Evolutionary conservation across 208 protist genomes (phyloP).

Genomic region (Leishmania gerbilli): DNA sequence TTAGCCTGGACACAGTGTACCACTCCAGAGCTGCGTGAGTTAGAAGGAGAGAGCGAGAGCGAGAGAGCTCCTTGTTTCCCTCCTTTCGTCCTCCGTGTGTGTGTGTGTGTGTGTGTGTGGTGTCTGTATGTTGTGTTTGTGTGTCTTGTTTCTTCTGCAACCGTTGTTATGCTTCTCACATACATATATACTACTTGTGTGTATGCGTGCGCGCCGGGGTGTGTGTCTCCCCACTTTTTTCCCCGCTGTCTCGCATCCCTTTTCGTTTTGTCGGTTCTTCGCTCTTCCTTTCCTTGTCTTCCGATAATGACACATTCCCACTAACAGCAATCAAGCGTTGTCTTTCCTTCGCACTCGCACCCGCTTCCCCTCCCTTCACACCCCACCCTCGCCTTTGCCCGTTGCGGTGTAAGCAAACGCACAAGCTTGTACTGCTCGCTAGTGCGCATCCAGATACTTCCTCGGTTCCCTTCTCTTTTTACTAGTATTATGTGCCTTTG

Average conservation of each 20-base stretch:
- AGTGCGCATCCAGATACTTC: not conserved
- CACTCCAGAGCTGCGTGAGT: conserved; percentile 8
- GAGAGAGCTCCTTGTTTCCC: not conserved
- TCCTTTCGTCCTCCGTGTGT: not conserved
- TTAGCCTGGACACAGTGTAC: conserved; percentile 9
- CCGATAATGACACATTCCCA: not conserved
- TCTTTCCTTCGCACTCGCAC: not conserved
- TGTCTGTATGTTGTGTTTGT: not conserved
- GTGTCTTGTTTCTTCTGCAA: not conserved
- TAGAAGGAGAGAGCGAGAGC: too few relatives aligned
- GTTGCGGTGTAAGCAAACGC: not conserved
- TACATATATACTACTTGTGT: not conserved
- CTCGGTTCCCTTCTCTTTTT: not conserved
- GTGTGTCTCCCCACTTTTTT: not conserved
- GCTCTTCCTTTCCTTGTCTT: not conserved
- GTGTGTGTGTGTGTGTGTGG: not conserved
- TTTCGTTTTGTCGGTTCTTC: not conserved
- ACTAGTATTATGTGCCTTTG: not conserved
- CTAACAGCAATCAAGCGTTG: not conserved
- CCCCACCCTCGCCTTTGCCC: not conserved
- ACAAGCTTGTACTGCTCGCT: not conserved
- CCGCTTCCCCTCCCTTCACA: not conserved
- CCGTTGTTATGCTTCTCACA: not conserved
- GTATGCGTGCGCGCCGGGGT: not conserved
- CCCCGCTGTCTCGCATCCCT: not conserved